Base-by-base conservation (phyloP, 257 asterid species). In the Solanum bulbocastanum region DNA sequence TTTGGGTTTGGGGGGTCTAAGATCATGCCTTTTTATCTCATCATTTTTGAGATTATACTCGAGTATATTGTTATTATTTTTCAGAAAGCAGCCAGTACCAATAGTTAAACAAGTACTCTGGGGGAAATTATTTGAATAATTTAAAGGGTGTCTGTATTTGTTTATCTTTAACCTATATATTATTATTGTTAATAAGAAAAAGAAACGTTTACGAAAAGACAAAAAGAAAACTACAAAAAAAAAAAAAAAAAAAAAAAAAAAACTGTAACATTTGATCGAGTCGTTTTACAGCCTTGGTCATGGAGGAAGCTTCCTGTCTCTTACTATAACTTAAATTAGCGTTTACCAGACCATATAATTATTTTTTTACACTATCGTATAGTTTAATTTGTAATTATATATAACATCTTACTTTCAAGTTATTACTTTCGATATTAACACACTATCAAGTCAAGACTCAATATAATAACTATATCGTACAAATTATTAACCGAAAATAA, bases 1-100 rank as follows among this genome's bases (percentile, higher is more conserved):
- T 65, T 11, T 93, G 97, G 92, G 93, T 92, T 89, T 90, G 95
- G 93, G 90, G 94, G 93, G 86, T 93, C 94, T 92, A 94, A 93
- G 92, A 89, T 93, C 93, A 94, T 88, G 74, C 36, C 75, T 81
- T 84, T 8, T 32, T 52, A 82, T 84, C 68, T 87, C 3, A 18
- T 20, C 44, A 18, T 72, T 7, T n/a, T 66, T 66, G 36, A 27
- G 33, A 74, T 74, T 58, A 58, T 15, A 14, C 68, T 46, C 8
- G 68, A 22, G 13, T 58, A 22, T 22, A 58, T 22, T 22, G 68
- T 3, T 18, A 20, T 35, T 35, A 40, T 35, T 73, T 18, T 5
- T 73, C 16, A 73, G 18, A 37, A 75, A 37, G 33, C 83, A 37
- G 33, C 35, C 83, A 75, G 20, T 6, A 22, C 49, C 52, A 74